phyloP scores from a whole-genome alignment of 495 filamentous ascomycete genomes.

The Hamigera avellanea region DNA sequence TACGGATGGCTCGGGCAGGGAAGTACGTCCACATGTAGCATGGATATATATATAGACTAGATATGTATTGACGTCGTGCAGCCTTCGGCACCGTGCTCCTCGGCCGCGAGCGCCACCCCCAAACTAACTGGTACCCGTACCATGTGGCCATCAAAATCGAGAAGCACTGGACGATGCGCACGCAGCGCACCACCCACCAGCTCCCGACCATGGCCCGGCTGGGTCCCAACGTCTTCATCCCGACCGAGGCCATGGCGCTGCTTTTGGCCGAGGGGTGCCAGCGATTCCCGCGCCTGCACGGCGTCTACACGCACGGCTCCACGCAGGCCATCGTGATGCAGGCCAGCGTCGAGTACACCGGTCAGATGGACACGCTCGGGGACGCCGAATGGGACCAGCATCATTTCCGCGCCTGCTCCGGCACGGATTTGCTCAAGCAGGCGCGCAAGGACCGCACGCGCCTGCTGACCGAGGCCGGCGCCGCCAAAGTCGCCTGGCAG shows the following conservation, averaged over 20 bases:
- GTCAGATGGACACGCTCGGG: conserved; percentile 1
- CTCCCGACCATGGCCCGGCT: conserved; percentile 3
- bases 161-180: conserved; percentile 1
- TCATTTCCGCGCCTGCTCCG: conserved; percentile 8
- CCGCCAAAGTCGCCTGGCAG: conserved; percentile 16
- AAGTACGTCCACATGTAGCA: background rate
- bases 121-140: background rate
- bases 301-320: conserved; percentile 15
- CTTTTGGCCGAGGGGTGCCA: conserved; percentile 10
- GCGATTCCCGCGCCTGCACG: conserved; percentile 16
- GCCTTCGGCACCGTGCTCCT: conserved; percentile 14
- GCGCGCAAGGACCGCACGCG: too few relatives aligned
- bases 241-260: conserved; percentile 14
- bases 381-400: background rate
- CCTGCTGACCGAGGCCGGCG: conserved; percentile 10
- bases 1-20: background rate
- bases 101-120: conserved; percentile 5
- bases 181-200: too few relatives aligned
- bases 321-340: conserved; percentile 15
- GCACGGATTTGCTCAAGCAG: conserved; percentile 7
- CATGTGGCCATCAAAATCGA: conserved; percentile 15
- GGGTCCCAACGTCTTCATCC: conserved; percentile 6
- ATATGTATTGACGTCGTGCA: background rate
- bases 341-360: conserved; percentile 8
- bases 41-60: background rate